Evolutionary conservation across 1,284 basidiomycete species (phyloP).

Genomic region (Ganoderma sinense): DNA sequence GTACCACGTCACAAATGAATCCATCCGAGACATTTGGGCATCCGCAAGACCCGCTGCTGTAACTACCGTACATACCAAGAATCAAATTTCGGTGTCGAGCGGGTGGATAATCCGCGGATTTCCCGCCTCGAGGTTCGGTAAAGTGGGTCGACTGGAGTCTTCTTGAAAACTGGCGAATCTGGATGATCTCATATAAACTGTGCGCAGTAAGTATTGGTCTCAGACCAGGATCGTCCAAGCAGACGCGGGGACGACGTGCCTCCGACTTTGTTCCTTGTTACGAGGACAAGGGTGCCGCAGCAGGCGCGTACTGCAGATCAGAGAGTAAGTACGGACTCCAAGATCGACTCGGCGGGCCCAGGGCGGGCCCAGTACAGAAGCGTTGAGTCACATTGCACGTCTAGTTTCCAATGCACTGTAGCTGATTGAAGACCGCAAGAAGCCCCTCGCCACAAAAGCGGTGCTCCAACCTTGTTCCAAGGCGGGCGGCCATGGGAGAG

Average conservation of each 20-base stretch:
- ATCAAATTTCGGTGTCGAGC: not conserved
- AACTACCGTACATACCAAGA: not conserved
- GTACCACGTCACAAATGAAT: not conserved
- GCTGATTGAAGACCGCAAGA: not conserved
- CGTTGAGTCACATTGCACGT: not conserved
- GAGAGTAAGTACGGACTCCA: not conserved
- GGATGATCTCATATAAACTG: not conserved
- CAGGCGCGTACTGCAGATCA: not conserved
- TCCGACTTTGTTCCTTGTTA: not conserved
- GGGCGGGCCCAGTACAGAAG: not conserved
- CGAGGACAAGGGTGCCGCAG: not conserved
- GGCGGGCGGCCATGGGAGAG: not conserved
- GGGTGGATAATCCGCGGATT: not conserved
- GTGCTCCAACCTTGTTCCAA: no score
- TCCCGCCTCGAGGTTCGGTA: not conserved
- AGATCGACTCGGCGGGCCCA: not conserved
- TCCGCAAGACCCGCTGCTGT: not conserved
- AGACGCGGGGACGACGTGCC: not conserved
- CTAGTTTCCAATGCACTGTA: not conserved
- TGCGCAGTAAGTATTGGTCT: not conserved
- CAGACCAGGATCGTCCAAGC: not conserved
- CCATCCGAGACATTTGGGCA: not conserved
- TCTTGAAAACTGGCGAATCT: not conserved
- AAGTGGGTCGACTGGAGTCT: not conserved
- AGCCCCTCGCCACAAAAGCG: no score